Evolutionary conservation across 164 flowering plant genomes (phyloP).

Genomic region (Tinospora cordifolia): DNA sequence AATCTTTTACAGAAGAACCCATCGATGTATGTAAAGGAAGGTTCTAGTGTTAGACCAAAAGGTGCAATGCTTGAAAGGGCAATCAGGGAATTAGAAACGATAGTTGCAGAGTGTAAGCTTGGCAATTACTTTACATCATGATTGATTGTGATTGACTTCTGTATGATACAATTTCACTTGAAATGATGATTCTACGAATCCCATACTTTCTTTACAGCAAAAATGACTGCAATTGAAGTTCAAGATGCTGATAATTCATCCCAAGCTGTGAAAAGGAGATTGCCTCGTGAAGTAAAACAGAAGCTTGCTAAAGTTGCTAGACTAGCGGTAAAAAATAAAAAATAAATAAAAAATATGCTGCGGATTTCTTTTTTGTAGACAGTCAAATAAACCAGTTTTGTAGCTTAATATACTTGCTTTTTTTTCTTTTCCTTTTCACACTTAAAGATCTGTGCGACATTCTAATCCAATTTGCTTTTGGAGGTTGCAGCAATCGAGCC

Average conservation of each 20-base stretch:
- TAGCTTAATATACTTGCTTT: neutral
- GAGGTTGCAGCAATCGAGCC: slow-evolving; percentile 59
- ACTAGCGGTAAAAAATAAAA: slow-evolving; percentile 98
- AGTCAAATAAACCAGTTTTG: neutral
- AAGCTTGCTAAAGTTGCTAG: slow-evolving; percentile 98
- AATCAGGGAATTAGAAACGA: slow-evolving; percentile 75
- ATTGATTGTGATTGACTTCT: neutral
- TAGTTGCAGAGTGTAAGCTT: slow-evolving; percentile 79
- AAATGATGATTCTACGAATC: neutral
- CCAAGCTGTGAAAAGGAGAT: slow-evolving; percentile 79
- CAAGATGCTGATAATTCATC: slow-evolving; percentile 67
- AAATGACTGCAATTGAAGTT: slow-evolving; percentile 63
- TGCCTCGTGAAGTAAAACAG: slow-evolving; percentile 84
- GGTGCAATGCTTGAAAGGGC: slow-evolving; percentile 76
- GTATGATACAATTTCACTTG: neutral
- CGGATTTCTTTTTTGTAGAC: neutral
- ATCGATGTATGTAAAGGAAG: slow-evolving; percentile 46
- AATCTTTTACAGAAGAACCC: slow-evolving; percentile 43
- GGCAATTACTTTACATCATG: neutral
- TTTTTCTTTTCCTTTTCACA: neutral
- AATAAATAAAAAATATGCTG: neutral
- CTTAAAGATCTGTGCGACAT: no score
- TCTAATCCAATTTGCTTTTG: slow-evolving; percentile 10
- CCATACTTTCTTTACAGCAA: slow-evolving; percentile 41
- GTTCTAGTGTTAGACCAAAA: slow-evolving; percentile 58